Evolutionary conservation across 1,284 basidiomycete genomes (phyloP), one percentile per base, ranked within the genome.

Genomic region (Crucibulum parvulum): DNA sequence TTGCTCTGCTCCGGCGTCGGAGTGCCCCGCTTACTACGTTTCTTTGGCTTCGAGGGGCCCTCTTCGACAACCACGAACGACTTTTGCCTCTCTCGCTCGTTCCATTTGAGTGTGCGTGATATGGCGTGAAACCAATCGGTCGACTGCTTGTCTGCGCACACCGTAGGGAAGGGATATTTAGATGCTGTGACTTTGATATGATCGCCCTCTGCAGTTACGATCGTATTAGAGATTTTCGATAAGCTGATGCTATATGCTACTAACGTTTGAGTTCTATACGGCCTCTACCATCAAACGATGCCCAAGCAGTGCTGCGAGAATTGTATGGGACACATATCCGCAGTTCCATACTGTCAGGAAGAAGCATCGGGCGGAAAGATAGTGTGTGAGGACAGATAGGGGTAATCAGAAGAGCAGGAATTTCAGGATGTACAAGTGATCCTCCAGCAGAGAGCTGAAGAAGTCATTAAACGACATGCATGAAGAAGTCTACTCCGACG

Each of bases 141-240:
- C 7, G 94, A 96, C 75, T 98, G 96, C 66, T 97, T 98, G 72
- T 98, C 95, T 9, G 95, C 95, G 72, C 96, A 99, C 6, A 99
- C 95, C 1, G 98, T 99, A 0, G 98, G 98, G 85, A 99, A 99
- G 4, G 98, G 98, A 75, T 96, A 99, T 72, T 93, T 95, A 4
- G 96, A 99, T 0, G 98, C 98, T 0, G 94, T 97, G 61, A 99
- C 92, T 79, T 98, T 99, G 82, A 99, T 99, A 75, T 99, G 98
- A 73, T 99, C 98, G 50, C 98, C 98, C 87, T 99, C 95, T 96
- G 78, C 51, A 63, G 39, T 50, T n/a, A 43, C 36, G 11, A 43
- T 54, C 59, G 54, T 35, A 61, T n/a, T 35, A 48, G 52, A 38
- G 45, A 37, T 54, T 56, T 51, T 53, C 34, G 13, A 56, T 13